Conservation (phyloP, 2,329 filamentous ascomycete species). For the Colletotrichum plurivorum region DNA sequence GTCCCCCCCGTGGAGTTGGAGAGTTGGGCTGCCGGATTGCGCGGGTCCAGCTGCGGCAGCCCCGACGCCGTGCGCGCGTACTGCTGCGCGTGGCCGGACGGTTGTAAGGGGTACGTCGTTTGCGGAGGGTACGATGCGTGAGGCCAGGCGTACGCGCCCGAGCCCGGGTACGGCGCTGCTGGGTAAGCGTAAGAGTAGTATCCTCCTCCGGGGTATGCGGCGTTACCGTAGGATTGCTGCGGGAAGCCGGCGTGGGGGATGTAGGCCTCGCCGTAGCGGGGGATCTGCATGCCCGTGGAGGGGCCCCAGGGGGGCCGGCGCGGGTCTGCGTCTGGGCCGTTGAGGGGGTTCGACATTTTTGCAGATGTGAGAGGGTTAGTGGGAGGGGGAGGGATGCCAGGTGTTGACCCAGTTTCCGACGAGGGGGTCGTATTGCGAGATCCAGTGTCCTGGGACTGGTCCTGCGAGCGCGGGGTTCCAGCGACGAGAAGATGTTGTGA, state of each 20-base stretch:
- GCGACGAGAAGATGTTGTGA: neutral
- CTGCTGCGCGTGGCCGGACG: conserved; percentile 53
- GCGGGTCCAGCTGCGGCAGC: conserved; percentile 57
- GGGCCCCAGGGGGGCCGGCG: conserved; percentile 51
- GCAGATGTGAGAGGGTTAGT: neutral
- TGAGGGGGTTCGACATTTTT: conserved; percentile 51
- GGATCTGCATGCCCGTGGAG: conserved; percentile 45
- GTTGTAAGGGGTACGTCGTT: conserved; percentile 48
- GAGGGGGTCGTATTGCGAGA: conserved; percentile 21
- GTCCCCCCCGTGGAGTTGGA: conserved; percentile 70
- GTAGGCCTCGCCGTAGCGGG: conserved; percentile 54
- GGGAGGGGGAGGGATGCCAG: conserved; percentile 48
- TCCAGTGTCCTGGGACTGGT: conserved; percentile 52
- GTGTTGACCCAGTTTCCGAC: conserved; percentile 48
- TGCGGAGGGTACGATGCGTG: conserved; percentile 31
- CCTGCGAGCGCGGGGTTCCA: conserved; percentile 49
- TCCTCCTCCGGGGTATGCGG: conserved; percentile 52
- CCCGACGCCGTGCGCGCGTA: conserved; percentile 57
- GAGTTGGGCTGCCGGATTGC: conserved; percentile 67
- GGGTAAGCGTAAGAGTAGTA: conserved; percentile 43
- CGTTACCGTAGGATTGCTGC: conserved; percentile 18
- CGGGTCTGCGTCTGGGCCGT: conserved; percentile 54
- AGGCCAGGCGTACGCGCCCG: conserved; percentile 36
- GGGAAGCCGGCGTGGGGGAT: conserved; percentile 50
- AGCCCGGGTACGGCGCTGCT: conserved; percentile 17